Conservation (phyloP, 2,329 filamentous ascomycete genomes). For the Pyricularia grisea region DNA sequence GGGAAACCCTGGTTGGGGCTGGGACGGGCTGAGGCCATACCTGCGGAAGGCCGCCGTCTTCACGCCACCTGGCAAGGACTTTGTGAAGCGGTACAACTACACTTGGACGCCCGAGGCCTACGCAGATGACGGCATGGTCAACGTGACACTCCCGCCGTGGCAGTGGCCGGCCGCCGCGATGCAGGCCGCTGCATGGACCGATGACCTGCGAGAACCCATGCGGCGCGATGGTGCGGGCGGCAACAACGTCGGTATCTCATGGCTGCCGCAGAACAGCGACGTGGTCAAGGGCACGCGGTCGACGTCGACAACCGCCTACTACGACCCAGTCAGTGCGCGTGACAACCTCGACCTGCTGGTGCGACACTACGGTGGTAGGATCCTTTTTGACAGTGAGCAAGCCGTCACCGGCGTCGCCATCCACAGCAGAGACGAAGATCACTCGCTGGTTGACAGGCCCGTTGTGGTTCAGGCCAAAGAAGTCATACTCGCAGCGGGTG, state of each 20-base stretch:
- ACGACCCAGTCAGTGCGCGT: conserved; percentile 24
- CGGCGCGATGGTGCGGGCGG: conserved; percentile 14
- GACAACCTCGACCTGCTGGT: conserved; percentile 24
- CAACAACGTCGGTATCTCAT: conserved; percentile 22
- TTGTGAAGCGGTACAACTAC: conserved; percentile 4
- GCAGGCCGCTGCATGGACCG: conserved; percentile 2
- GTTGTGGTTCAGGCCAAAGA: conserved; percentile 21
- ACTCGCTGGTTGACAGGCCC: background rate
- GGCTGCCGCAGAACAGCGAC: conserved; percentile 27
- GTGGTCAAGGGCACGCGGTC: conserved; percentile 28
- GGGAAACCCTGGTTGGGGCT: conserved; percentile 48
- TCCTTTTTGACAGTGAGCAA: background rate
- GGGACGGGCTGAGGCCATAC: conserved; percentile 20
- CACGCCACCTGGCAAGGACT: background rate
- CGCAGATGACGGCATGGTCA: conserved; percentile 1
- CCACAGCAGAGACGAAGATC: background rate
- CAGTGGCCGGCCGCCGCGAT: conserved; percentile 5
- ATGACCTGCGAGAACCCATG: conserved; percentile 2
- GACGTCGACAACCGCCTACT: conserved; percentile 28
- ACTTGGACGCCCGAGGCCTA: conserved; percentile 4
- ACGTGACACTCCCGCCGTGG: conserved; percentile 7
- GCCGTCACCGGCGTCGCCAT: conserved; percentile 3
- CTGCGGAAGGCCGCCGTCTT: conserved; percentile 10
- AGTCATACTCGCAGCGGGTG: conserved; percentile 48
- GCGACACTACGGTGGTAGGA: conserved; percentile 1